Base-by-base conservation (phyloP, 2,329 filamentous ascomycete species). In the Paraphaeosphaeria minitans region DNA sequence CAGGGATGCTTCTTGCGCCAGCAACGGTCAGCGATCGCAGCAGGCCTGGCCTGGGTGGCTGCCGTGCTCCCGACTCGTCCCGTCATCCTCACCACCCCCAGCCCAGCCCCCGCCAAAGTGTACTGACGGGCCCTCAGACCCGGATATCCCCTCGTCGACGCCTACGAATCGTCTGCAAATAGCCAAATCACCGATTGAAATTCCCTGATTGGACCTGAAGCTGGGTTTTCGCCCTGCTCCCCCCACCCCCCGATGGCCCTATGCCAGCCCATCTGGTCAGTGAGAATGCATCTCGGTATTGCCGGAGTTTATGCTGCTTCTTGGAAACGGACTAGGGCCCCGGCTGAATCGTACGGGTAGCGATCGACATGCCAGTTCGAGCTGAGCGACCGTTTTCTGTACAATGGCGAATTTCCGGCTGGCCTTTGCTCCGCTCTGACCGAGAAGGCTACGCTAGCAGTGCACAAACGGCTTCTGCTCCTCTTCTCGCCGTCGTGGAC, bases 1-100 rank as follows among this genome's bases (percentile, higher is more conserved):
- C 73, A 73, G 69, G 73, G 72, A 68, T 75, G 31, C 24, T 54
- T 53, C 55, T 56, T 59, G 64, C 65, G 65, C 60, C 62, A 63
- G 59, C 63, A 71, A 68, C 70, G 65, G 70, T 55, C 54, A 71
- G 61, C 67, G 66, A 73, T 75, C 70, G 67, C 67, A 70, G 64
- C 67, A 70, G 64, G 62, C 54, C 63, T 65, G 64, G 65, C 61
- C 67, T 67, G 64, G 59, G 59, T 66, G 67, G 64, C 71, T 71
- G 64, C 62, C 61, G 64, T 63, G 62, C 59, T 69, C 68, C 63
- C 70, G 67, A 71, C 65, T 72, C 69, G 70, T 72, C 65, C 68
- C 67, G 70, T 63, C 62, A 62, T 54, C 19, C 46, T 66, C 62
- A 61, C n/a, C n/a, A 27, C 54, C 60, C 43, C 57, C 29, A 31